Base-by-base conservation (phyloP, 148 eudicot species). In the Diospyros lotus region DNA sequence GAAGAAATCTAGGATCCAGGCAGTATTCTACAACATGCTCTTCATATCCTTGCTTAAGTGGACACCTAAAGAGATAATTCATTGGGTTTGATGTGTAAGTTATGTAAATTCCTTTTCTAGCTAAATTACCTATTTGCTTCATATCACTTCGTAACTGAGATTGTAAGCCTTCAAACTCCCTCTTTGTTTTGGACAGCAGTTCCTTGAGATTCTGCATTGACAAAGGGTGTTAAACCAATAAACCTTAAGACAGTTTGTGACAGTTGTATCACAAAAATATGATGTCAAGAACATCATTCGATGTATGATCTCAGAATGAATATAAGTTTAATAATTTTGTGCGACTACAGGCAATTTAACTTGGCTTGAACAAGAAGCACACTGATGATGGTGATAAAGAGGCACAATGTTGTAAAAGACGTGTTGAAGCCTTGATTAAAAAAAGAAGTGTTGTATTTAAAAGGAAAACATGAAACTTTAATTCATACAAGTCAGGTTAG, bases 81-180 rank as follows among this genome's bases (percentile, higher is more conserved):
- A 58, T 15, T 58, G 18, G n/a, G 18, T 53, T 53, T 28, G 1
- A 28, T 28, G 28, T 28, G 28, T 28, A 28, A 28, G 28, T 28
- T 28, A 28, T 28, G 28, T 28, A 28, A 28, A 28, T 28, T 28
- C 28, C 28, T 28, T 28, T 28, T 28, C 28, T 17, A 48, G 56
- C 46, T 51, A 38, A 60, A 87, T 66, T 69, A 94, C 99, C 99
- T 71, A 95, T 61, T 58, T 82, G 84, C 64, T 85, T 87, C 65
- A 95, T 72, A 78, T 95, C 96, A 63, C 75, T 84, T 68, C 81
- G 82, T 76, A 92, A 62, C 75, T 92, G 99, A 68, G 68, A 74
- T 56, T 87, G 94, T 79, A 95, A 68, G 68, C 76, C 75, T 75
- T 78, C 75, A 54, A 88, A 93, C 60, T 95, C 97, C 52, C 77